Base-by-base conservation (phyloP, 768 basidiomycete genomes). In the Lentinula raphanica region DNA sequence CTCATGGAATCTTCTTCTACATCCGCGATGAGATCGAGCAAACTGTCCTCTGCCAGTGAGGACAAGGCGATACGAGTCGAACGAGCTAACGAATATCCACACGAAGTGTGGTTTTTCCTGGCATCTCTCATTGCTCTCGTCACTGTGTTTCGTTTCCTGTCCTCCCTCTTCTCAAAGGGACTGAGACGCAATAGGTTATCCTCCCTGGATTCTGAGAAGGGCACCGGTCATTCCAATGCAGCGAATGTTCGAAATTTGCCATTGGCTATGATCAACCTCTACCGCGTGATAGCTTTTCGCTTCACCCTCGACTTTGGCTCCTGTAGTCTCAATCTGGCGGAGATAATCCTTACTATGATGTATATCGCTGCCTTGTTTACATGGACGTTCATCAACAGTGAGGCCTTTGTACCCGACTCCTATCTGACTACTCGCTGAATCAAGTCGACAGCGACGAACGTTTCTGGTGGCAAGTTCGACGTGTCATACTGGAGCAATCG, bases 71-170 rank as follows among this genome's bases (percentile, higher is more conserved):
- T 72, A 49, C 68, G 69, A 32, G 55, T 66, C 19, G 51, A 64
- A 8, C 62, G 71, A 13, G 63, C 62, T 46, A 63, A 62, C 13
- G 46, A 61, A 27, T 80, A 79, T 62, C 75, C 79, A 3, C 66
- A 71, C 39, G 68, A 77, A 58, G 66, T 76, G 21, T 75, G 77
- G 69, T 79, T 74, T 63, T 69, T 76, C 58, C 40, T 80, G 29
- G 74, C 71, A 9, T 65, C 68, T 58, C 74, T 80, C 67, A 73
- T 81, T 57, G 71, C 68, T 49, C 64, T 80, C 36, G 62, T 78
- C 45, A 66, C 72, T 12, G 2, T 79, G 53, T 66, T 59, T 54
- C 76, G 77, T 44, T 67, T 69, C 60, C 19, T 66, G 2, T 68
- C 69, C 5, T 63, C 68, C 23, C 38, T 67, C 3, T 36, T 60